Evolutionary conservation across 164 flowering plant genomes (phyloP).

Genomic region (Aristolochia contorta): DNA sequence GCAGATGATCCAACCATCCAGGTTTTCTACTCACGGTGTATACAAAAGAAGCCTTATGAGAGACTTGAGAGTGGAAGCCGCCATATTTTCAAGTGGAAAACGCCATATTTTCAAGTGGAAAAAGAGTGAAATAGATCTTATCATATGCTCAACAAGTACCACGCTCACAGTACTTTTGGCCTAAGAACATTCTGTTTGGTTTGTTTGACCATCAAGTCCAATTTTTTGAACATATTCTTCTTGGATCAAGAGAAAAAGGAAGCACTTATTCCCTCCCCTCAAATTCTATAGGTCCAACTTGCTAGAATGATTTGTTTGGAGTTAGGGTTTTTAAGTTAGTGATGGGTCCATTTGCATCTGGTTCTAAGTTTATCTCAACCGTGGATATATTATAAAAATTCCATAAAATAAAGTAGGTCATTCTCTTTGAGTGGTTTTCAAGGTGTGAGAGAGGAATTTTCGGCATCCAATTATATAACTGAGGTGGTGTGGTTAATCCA

Average conservation of each 20-base stretch:
- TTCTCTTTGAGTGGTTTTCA: constrained; percentile 5
- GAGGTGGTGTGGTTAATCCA: background rate
- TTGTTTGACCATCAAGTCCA: constrained; percentile 1
- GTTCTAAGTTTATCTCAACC: constrained; percentile 2
- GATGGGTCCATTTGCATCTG: constrained; percentile 8
- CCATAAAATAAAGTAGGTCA: constrained; percentile 1
- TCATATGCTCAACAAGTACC: background rate
- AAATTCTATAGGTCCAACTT: constrained; percentile 1
- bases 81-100: too few species aligned
- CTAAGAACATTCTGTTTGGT: constrained; percentile 1
- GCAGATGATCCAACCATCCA: too few species aligned
- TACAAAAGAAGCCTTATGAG: too few species aligned
- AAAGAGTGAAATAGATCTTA: background rate
- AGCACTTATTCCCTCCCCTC: constrained; percentile 2
- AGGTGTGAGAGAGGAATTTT: background rate
- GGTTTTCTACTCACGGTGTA: too few species aligned
- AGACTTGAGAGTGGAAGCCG: background rate
- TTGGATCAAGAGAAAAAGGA: background rate
- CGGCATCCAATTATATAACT: background rate
- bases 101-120: too few species aligned
- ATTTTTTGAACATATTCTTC: constrained; percentile 2
- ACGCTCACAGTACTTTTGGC: background rate
- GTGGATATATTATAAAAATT: background rate
- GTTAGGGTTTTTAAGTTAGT: background rate
- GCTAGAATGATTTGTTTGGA: background rate